phyloP scores from a whole-genome alignment of 108 stramenopile genomes.

The Skeletonema marinoi region DNA sequence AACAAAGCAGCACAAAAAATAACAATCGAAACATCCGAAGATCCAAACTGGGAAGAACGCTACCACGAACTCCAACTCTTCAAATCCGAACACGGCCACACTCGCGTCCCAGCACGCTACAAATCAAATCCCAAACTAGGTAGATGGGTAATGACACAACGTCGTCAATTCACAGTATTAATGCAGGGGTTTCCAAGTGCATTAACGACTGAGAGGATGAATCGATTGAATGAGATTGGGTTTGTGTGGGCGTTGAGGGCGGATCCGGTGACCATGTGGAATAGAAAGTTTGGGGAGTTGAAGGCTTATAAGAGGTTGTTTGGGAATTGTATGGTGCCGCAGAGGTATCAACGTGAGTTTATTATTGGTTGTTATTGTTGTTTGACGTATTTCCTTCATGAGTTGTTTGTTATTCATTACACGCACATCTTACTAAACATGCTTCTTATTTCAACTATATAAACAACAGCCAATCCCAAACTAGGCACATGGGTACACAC shows the following conservation, averaged over 20 bases:
- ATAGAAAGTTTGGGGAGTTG: conserved; percentile 52
- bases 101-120: conserved; percentile 1
- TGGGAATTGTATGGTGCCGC: conserved; percentile 57
- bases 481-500: conserved; percentile 72
- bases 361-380: neutral
- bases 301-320: conserved; percentile 36
- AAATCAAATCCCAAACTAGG: conserved; percentile 1
- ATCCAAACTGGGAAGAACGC: conserved; percentile 3
- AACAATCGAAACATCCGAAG: neutral
- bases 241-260: conserved; percentile 63
- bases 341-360: conserved; percentile 1
- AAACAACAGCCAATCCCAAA: conserved; percentile 52
- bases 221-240: conserved; percentile 48
- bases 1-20: neutral
- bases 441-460: conserved; percentile 31
- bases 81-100: conserved; percentile 5
- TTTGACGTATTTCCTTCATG: neutral
- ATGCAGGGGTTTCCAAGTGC: conserved; percentile 6
- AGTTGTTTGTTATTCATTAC: too few relatives aligned
- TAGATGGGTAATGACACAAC: conserved; percentile 9
- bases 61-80: conserved; percentile 1
- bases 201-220: conserved; percentile 41
- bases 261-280: conserved; percentile 63
- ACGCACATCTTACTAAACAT: too few relatives aligned
- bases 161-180: conserved; percentile 7